Evolutionary conservation across 257 asterid species (phyloP), one percentile per base, ranked within the genome.

Genomic region (Fraxinus cuspidata): DNA sequence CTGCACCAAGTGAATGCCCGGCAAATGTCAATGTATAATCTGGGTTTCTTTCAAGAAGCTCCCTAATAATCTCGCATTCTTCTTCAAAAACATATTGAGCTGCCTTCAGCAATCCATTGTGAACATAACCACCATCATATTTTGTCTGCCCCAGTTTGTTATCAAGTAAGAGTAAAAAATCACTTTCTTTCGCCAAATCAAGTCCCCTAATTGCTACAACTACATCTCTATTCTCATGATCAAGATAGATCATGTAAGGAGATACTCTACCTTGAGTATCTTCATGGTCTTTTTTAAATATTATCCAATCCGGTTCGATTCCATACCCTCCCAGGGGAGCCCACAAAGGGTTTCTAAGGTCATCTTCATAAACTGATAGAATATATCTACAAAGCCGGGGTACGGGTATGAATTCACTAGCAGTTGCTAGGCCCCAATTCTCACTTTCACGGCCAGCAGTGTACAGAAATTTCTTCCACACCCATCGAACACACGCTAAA

Each of bases 1-100:
- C 99, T 0, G 99, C 98, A 47, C 99, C 99, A 19, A 96, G 86
- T 3, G 99, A 96, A 87, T 96, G 99, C 23, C 99, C 98, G 2
- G 83, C 91, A 83, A 93, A 96, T 1, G 99, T 92, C 96, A 96
- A 89, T 42, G 81, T 87, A 75, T 92, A 93, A 16, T 81, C 78
- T 0, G 90, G 89, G 81, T 89, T 65, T 84, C 76, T 89, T 71
- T 79, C 94, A 16, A 92, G 83, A 3, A 93, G 83, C 63, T 86
- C 91, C 77, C 84, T 86, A 82, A 96, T 79, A 49, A 86, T 19
- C 76, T 66, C 93, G 25, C 88, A 88, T 83, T 88, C 98, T 68
- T 84, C 87, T 49, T 90, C 92, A 79, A 91, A 85, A 80, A 96
- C 91, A 73, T 88, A 92, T 38, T 90, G 90, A 76, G 98, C 99